Evolutionary conservation across 2,329 filamentous ascomycete species (phyloP).

Genomic region (Verticillium dahliae): DNA sequence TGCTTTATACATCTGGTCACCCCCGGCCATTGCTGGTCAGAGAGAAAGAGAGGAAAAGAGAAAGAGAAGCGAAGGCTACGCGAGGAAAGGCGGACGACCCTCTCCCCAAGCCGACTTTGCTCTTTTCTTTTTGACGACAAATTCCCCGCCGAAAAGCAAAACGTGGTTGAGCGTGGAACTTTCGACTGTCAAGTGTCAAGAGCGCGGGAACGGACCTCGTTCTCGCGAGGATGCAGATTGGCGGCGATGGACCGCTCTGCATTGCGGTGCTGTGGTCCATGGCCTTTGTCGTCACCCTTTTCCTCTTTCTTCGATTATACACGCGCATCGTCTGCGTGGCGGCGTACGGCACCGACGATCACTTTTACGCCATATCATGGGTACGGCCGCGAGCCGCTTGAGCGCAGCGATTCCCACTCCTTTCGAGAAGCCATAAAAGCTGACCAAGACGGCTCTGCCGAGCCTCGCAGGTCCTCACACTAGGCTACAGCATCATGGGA

Average conservation of each 20-base stretch:
- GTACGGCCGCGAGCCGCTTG: slow-evolving; percentile 3
- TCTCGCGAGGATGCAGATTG: not conserved
- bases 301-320: slow-evolving; percentile 27
- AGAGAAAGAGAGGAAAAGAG: too few species aligned
- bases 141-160: too few species aligned
- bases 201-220: not conserved
- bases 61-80: too few species aligned
- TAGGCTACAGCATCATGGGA: not conserved
- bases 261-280: slow-evolving; percentile 15
- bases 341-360: slow-evolving; percentile 24
- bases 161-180: too few species aligned
- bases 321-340: slow-evolving; percentile 23
- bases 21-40: too few species aligned
- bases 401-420: not conserved
- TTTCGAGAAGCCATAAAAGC: not conserved
- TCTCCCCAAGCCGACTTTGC: too few species aligned
- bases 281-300: slow-evolving; percentile 14
- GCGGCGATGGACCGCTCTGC: slow-evolving; percentile 1
- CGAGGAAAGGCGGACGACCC: too few species aligned
- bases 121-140: too few species aligned
- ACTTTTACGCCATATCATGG: slow-evolving; percentile 24
- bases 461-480: not conserved
- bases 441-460: not conserved
- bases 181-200: not conserved
- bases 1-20: not conserved